Evolutionary conservation across 1,284 basidiomycete genomes (phyloP), one percentile per base, ranked within the genome.

Genomic region (Moesziomyces sp.): DNA sequence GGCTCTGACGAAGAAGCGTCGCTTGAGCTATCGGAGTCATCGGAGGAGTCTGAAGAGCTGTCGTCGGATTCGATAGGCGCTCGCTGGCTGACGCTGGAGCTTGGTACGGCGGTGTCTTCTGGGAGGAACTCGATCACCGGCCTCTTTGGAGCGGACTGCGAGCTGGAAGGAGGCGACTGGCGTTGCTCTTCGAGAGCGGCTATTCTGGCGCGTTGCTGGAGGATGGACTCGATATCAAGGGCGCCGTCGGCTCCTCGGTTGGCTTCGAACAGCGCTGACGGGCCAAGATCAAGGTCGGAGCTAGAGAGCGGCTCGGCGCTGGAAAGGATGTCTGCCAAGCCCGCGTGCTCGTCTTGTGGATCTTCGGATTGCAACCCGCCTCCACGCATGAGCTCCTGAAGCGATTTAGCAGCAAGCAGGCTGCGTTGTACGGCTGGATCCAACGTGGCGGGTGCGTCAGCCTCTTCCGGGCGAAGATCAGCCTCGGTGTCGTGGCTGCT

Each of bases 381-480:
- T 28, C 58, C 58, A 2, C 48, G 54, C 54, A 74, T 66, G 35
- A 74, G 55, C 47, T 74, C 72, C 46, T 63, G 66, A 2, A 74
- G 51, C 2, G 72, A 74, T 23, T 52, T 46, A 9, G 72, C 72
- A 26, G 71, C 53, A 14, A 74, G 58, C 54, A 58, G 53, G 56
- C 66, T 74, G 14, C 72, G 61, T 28, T 69, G 45, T 1, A 74
- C 71, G 8, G 66, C 71, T 4, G 66, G 71, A 54, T 74, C 55
- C 11, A 55, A 24, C 6, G 30, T 45, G 11, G 19, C 45, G 42
- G n/a, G 26, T 5, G 46, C 38, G 2, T 23, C 18, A 3, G 21
- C 28, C 11, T 57, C 34, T 14, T 46, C 28, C 47, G 5, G 18
- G 14, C 35, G 18, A 18, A 5, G 24, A 3, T 26, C 34, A 8